Conservation (phyloP, 1,139 yeast genomes). For the Debaryomyces nepalensis region DNA sequence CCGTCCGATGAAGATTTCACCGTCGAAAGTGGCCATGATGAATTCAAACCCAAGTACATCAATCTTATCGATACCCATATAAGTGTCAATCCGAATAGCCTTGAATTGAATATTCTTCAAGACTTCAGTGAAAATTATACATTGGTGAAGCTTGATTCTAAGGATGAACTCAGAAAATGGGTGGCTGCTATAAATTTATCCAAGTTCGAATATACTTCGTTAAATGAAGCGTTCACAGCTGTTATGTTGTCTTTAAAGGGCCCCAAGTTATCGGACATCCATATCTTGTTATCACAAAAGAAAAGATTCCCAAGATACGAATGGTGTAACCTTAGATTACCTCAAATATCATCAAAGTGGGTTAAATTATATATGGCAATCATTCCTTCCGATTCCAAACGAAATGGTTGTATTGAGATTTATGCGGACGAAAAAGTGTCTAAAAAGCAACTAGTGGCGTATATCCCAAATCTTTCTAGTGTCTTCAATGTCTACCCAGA, state of each 20-base stretch:
- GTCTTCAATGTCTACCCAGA: slow-evolving; percentile 61
- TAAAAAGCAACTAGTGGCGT: slow-evolving; percentile 52
- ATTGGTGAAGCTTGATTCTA: slow-evolving; percentile 36
- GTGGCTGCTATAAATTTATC: slow-evolving; percentile 51
- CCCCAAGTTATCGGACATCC: slow-evolving; percentile 55
- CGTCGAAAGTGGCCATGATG: slow-evolving; percentile 34
- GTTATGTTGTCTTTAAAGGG: slow-evolving; percentile 60
- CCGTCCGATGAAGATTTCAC: slow-evolving; percentile 31
- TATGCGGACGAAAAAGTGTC: slow-evolving; percentile 46
- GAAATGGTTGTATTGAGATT: slow-evolving; percentile 53
- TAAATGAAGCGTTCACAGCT: slow-evolving; percentile 62
- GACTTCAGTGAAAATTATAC: slow-evolving; percentile 41
- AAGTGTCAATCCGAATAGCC: slow-evolving; percentile 23
- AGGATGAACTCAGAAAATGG: slow-evolving; percentile 46
- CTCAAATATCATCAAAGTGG: slow-evolving; percentile 61
- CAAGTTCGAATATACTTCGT: slow-evolving; percentile 53
- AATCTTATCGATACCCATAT: slow-evolving; percentile 53
- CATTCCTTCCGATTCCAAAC: slow-evolving; percentile 45
- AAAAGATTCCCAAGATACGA: slow-evolving; percentile 52
- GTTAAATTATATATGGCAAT: slow-evolving; percentile 53
- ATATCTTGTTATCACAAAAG: slow-evolving; percentile 52
- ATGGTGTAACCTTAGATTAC: slow-evolving; percentile 62
- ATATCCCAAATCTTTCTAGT: slow-evolving; percentile 45
- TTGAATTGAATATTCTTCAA: slow-evolving; percentile 37
- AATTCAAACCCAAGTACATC: slow-evolving; percentile 50